A percentile compares a stretch with the other conserved stretches of the same genome.
phyloP scores from a whole-genome alignment of 1,139 yeast genomes.

The Taphrina wiesneri region DNA sequence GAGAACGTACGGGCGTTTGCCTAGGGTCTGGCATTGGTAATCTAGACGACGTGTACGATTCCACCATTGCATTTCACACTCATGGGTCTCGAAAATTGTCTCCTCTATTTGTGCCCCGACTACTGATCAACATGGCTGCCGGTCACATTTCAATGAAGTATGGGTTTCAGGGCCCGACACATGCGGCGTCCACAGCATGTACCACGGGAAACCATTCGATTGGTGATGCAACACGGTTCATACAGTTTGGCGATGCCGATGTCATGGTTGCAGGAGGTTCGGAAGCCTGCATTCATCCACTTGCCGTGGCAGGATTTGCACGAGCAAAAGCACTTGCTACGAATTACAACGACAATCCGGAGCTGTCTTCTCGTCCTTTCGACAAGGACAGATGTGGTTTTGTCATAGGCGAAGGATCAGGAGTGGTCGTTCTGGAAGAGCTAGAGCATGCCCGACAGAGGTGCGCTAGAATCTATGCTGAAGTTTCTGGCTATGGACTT shows the following conservation, averaged over 20 bases:
- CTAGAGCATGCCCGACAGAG: constrained; percentile 72
- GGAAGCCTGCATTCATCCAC: constrained; percentile 83
- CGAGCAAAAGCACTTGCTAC: constrained; percentile 81
- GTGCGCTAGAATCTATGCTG: constrained; percentile 71
- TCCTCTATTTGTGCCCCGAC: constrained; percentile 81
- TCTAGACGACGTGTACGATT: constrained; percentile 68
- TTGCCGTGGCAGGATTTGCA: constrained; percentile 88
- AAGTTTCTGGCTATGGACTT: constrained; percentile 80
- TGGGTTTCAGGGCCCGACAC: constrained; percentile 73
- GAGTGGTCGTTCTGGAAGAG: constrained; percentile 63
- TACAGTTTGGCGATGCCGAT: constrained; percentile 75
- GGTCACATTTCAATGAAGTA: constrained; percentile 82
- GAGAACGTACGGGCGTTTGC: constrained; percentile 63
- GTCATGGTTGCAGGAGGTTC: constrained; percentile 92
- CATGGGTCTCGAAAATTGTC: constrained; percentile 72
- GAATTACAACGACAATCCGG: constrained; percentile 61
- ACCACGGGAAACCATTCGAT: constrained; percentile 94
- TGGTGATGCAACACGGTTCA: constrained; percentile 87
- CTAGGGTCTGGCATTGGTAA: constrained; percentile 95
- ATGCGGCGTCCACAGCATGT: constrained; percentile 90
- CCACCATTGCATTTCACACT: constrained; percentile 54
- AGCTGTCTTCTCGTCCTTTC: constrained; percentile 79
- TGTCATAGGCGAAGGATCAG: constrained; percentile 92
- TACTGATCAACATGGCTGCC: constrained; percentile 90
- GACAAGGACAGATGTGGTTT: constrained; percentile 79